A percentile compares a stretch with the other conserved stretches of the same genome.
Conservation (phyloP, 805 yeast genomes). For the Saturnispora sekii region DNA sequence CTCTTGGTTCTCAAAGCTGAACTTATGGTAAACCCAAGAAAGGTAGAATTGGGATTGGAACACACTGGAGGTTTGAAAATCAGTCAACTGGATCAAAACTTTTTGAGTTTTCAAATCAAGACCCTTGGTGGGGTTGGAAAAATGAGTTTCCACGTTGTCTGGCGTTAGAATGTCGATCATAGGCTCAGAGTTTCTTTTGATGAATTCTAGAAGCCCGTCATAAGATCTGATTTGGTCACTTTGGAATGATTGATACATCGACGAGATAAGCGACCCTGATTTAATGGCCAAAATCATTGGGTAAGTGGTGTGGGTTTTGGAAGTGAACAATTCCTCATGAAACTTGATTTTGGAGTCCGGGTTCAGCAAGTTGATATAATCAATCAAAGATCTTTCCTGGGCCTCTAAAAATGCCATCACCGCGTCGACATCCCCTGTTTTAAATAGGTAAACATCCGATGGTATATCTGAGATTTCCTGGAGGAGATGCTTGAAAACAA, state of each 20-base stretch:
- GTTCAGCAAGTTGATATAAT: constrained; percentile 34
- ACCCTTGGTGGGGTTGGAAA: constrained; percentile 22
- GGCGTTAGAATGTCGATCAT: constrained; percentile 43
- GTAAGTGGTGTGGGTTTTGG: constrained; percentile 45
- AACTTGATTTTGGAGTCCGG: constrained; percentile 1
- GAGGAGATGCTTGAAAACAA: constrained; percentile 47
- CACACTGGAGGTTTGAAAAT: constrained; percentile 27
- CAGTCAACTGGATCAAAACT: constrained; percentile 40
- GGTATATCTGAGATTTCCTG: constrained; percentile 53
- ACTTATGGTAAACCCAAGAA: constrained; percentile 39
- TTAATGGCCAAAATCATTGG: constrained; percentile 58
- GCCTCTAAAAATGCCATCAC: constrained; percentile 30
- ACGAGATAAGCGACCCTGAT: constrained; percentile 43
- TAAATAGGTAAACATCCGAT: constrained; percentile 42
- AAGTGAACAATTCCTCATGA: constrained; percentile 36
- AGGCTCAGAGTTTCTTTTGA: constrained; percentile 41
- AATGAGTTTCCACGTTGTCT: constrained; percentile 27
- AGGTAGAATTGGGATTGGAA: constrained; percentile 19
- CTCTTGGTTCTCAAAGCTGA: constrained; percentile 28
- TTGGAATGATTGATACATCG: constrained; percentile 49
- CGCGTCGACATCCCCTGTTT: constrained; percentile 35
- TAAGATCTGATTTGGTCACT: constrained; percentile 53
- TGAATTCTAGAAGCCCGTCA: constrained; percentile 39
- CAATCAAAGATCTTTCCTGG: constrained; percentile 33
- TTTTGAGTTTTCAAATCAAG: constrained; percentile 30